Evolutionary conservation across 371 early-diverging fungal species (phyloP), one percentile per base, ranked within the genome.

Genomic region (Zychaea mexicana): DNA sequence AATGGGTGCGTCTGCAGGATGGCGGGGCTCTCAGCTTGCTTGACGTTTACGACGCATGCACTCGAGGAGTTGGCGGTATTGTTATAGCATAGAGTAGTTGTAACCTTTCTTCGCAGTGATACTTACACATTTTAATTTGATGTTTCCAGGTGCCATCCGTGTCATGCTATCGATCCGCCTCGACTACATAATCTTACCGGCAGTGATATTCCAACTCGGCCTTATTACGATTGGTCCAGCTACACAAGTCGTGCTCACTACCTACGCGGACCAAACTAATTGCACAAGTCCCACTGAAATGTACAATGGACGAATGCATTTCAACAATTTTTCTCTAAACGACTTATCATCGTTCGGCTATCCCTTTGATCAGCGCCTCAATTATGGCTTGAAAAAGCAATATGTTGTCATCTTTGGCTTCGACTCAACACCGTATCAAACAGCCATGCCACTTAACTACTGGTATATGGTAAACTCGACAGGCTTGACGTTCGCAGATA

Each of bases 31-130:
- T 74, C 30, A 62, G 72, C 9, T 24, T 68, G 36, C 36, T 69
- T 10, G 72, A 74, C 21, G 6, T 74, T 0, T 71, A 74, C 31
- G 75, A 74, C 58, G 59, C 58, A 12, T 74, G 75, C 33, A 69
- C 72, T 7, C 57, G 72, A 21, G 75, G 75, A 10, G 39, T 74
- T 12, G 53, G 62, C 46, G 74, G 74, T 70, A 65, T 32, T 4
- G 2, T 22, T 52, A 52, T 15, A 0, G 1, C 24, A 45, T 6
- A 24, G 21, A 19, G 30, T 24, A 17, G 12, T 6, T n/a, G 0
- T 45, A 1, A 49, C 1, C 17, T 42, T 42, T 12, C 4, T 7
- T 17, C 4, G 7, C 42, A 1, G 13, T 2, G n/a, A 4, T 42
- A 12, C n/a, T 3, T 4, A 42, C n/a, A 4, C 13, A 38, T 30